Base-by-base conservation (phyloP, 805 yeast genomes). In the Candida suzukii region DNA sequence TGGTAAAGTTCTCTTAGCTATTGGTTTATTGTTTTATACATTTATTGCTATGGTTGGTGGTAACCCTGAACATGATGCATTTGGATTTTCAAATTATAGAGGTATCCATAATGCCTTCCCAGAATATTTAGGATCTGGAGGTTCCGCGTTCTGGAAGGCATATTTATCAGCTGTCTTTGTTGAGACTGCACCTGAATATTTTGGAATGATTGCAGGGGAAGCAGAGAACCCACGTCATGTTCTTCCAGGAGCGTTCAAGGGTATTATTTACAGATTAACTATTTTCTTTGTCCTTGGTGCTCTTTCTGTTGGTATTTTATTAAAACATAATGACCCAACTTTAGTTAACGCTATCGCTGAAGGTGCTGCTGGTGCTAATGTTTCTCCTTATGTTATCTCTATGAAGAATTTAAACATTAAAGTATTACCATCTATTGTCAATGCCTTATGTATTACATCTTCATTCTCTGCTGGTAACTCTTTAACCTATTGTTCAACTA, bases 11-110 rank as follows among this genome's bases (percentile, higher is more conserved):
- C 47, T 85, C 5, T 66, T 87, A 37, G 88, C 90, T 13, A 57
- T 80, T n/a, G 95, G 93, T 2, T 66, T 87, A 37, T 72, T 87
- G 44, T 52, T 82, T 22, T 87, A 83, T 60, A 84, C 93, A 2
- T 81, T 87, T 50, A 57, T 85, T 41, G 79, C 88, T 6, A 87
- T 86, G 95, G 76, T 83, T 29, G 95, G 95, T 25, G 96, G 95
- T 22, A 87, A 86, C 57, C 95, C 95, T 1, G 58, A 67, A 34
- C 78, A 73, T 46, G 85, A 83, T 48, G 72, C 66, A 4, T 76
- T 64, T 48, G 85, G 85, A 2, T 77, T 79, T 54, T 57, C 77
- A 41, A 61, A 59, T 13, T 56, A 70, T 36, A 79, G 77, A 16
- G 76, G 74, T 35, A 9, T 31, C 9, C 22, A 31, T 19, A 31